phyloP scores from a whole-genome alignment of 2,329 filamentous ascomycete species.

The Cryphonectria parasitica region DNA sequence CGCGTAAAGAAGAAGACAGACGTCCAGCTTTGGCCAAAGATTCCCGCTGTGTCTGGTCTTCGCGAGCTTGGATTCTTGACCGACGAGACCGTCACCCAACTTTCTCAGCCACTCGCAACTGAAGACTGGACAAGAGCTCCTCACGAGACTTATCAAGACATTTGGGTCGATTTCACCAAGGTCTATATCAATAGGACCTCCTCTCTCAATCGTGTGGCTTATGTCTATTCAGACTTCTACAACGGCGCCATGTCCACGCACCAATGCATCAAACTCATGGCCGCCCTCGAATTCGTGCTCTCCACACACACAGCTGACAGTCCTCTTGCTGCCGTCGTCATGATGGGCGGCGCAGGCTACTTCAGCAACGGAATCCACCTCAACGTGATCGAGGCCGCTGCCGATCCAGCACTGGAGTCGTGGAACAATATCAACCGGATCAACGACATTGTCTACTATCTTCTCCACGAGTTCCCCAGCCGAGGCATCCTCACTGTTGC shows the following conservation, averaged over 20 bases:
- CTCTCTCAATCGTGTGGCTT: slow-evolving; percentile 37
- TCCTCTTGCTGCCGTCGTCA: slow-evolving; percentile 41
- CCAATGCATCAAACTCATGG: slow-evolving; percentile 43
- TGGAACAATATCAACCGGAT: slow-evolving; percentile 51
- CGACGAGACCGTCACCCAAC: slow-evolving; percentile 30
- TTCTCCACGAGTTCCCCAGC: slow-evolving; percentile 43
- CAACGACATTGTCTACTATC: slow-evolving; percentile 44
- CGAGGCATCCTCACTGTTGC: slow-evolving; percentile 43
- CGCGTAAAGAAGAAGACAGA: slow-evolving; percentile 44
- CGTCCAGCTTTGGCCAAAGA: slow-evolving; percentile 46
- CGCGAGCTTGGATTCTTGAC: slow-evolving; percentile 39
- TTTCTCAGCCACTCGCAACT: slow-evolving; percentile 25
- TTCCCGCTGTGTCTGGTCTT: slow-evolving; percentile 42
- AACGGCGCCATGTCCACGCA: slow-evolving; percentile 48
- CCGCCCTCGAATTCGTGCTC: slow-evolving; percentile 42
- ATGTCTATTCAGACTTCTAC: slow-evolving; percentile 48
- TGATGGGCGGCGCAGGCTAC: slow-evolving; percentile 46
- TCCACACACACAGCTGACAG: slow-evolving; percentile 34
- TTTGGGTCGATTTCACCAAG: slow-evolving; percentile 43
- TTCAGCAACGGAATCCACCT: slow-evolving; percentile 50
- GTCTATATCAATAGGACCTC: slow-evolving; percentile 30
- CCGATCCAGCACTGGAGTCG: slow-evolving; percentile 43
- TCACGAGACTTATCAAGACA: slow-evolving; percentile 43
- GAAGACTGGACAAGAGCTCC: slow-evolving; percentile 38
- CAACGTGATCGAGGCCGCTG: slow-evolving; percentile 47